Base-by-base conservation (phyloP, 164 flowering plant species). In the Vitis riparia region DNA sequence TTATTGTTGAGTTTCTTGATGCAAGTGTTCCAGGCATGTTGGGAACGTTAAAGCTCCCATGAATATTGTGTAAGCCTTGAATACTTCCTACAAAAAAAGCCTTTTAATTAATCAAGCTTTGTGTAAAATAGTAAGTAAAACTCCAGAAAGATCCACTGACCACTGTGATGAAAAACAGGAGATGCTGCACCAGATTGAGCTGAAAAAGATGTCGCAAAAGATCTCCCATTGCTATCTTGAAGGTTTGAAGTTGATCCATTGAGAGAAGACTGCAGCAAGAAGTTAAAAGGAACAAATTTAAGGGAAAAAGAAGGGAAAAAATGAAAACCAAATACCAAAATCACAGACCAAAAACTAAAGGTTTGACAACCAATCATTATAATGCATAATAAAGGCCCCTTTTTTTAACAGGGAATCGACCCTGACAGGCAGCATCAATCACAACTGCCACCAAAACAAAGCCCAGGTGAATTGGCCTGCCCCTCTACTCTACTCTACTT, bases 11-110 rank as follows among this genome's bases (percentile, higher is more conserved):
- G 77, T 86, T 91, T 76, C 97, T 85, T 55, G 98, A 84, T 65
- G 91, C 49, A 71, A 87, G 88, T 63, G 88, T 68, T 50, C 91
- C 91, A 2, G 84, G 84, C 80, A 91, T 85, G 75, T 79, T 89
- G 66, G 89, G 82, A 68, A 93, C 80, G 64, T 84, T 94, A 78
- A 84, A 90, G 82, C 82, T 85, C 68, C 96, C 97, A 71, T 92
- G 90, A 56, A 91, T 83, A 57, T 83, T 86, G 73, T 90, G 94
- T 53, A 90, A 65, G 61, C 96, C 94, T 78, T 87, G 97, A 55
- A 91, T 71, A 65, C 77, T 71, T 68, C 91, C 94, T 87, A 74
- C 66, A 68, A 15, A 57, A 68, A 27, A 66, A 60, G 3, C 11
- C 11, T 30, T 29, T 1, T 8, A 70, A 16, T 66, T 49, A 47